A percentile compares a stretch with the other conserved stretches of the same genome.
These are phyloP conservation scores for Meredithiella fracta DNA, from an alignment of 2,329 filamentous ascomycete genomes.

Conservation along the genomic window DNA sequence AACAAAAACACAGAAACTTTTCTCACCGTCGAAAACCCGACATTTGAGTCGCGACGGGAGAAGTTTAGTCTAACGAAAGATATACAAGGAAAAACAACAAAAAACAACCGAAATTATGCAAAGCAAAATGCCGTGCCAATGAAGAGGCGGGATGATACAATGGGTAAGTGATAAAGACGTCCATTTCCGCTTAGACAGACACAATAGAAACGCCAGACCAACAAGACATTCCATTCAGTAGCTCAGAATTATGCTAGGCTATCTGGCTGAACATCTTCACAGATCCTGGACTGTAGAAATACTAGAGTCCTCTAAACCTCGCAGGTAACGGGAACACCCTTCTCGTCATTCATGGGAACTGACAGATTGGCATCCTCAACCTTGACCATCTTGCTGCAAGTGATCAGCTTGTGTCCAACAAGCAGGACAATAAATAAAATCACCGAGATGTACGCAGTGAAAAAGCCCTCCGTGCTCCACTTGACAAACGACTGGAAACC, in stretches of 20 bases:
- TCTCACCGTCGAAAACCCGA: background rate
- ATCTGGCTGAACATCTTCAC: no score
- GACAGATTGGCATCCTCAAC: slow-evolving; percentile 23
- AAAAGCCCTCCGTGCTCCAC: slow-evolving; percentile 45
- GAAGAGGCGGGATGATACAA: no score
- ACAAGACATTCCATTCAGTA: no score
- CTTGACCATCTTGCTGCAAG: slow-evolving; percentile 24
- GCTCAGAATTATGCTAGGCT: no score
- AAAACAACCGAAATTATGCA: no score
- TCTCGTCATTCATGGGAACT: slow-evolving; percentile 5
- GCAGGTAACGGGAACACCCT: background rate
- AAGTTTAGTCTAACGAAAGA: slow-evolving; percentile 5
- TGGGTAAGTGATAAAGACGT: no score
- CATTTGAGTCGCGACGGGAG: background rate
- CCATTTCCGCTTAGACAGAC: no score
- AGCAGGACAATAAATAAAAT: slow-evolving; percentile 46
- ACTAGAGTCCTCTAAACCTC: background rate
- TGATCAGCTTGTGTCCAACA: slow-evolving; percentile 40
- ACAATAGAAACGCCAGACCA: no score
- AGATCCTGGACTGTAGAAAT: background rate
- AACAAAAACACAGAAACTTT: background rate
- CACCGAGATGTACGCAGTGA: slow-evolving; percentile 47
- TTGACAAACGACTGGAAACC: slow-evolving; percentile 52
- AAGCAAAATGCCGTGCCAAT: no score
- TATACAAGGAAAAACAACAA: background rate